Evolutionary conservation across 1,284 basidiomycete species (phyloP).

Genomic region (Tremellales sp.): DNA sequence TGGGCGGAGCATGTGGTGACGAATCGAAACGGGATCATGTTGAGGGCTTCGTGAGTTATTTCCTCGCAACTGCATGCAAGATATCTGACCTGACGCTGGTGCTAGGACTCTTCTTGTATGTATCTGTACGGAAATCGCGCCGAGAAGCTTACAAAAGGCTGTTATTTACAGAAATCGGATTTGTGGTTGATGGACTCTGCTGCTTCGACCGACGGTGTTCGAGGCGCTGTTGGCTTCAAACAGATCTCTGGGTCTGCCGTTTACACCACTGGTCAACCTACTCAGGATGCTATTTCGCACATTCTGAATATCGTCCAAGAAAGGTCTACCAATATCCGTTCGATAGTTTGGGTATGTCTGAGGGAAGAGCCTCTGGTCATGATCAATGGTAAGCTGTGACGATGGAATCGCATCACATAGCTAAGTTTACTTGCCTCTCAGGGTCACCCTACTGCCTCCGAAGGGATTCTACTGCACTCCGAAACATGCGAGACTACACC

Average conservation of each 20-base stretch:
- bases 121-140: constrained; percentile 1
- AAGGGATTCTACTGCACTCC: constrained; percentile 70
- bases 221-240: constrained; percentile 93
- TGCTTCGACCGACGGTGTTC: constrained; percentile 62
- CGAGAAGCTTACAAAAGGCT: background rate
- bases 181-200: constrained; percentile 74
- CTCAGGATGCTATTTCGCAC: constrained; percentile 79
- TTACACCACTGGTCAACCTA: constrained; percentile 84
- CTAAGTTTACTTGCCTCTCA: constrained; percentile 10
- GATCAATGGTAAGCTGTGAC: constrained; percentile 59
- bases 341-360: constrained; percentile 86
- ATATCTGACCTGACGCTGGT: constrained; percentile 1
- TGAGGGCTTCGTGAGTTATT: constrained; percentile 71
- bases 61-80: background rate
- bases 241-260: constrained; percentile 78
- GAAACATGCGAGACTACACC: constrained; percentile 86
- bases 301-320: constrained; percentile 69
- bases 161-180: constrained; percentile 67
- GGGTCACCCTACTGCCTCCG: constrained; percentile 51
- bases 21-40: constrained; percentile 88
- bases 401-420: background rate
- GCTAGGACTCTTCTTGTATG: constrained; percentile 62
- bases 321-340: constrained; percentile 59
- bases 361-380: constrained; percentile 86
- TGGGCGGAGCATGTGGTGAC: constrained; percentile 90